Percentiles rank a stretch among this genome's conserved stretches.
These are phyloP conservation scores for Ammopiptanthus mongolicus DNA, from an alignment of 306 rosid genomes.

Conservation along the genomic window DNA sequence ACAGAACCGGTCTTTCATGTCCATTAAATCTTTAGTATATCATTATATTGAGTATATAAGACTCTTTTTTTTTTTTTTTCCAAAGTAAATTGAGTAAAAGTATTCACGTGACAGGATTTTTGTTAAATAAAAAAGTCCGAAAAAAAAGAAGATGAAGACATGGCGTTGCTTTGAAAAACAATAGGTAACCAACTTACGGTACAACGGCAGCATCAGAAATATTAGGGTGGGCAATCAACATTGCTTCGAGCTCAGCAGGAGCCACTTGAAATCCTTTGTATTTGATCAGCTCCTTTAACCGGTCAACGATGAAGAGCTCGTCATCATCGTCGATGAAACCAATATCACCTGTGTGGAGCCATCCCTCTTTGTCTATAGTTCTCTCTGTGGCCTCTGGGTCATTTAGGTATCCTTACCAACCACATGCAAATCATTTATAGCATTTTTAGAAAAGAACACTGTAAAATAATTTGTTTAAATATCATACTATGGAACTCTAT, in stretches of 20 bases:
- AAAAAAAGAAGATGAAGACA: background rate
- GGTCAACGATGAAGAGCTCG: slow-evolving; percentile 69
- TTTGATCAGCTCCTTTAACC: slow-evolving; percentile 77
- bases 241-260: slow-evolving; percentile 86
- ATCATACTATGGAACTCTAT: too few relatives aligned
- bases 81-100: too few relatives aligned
- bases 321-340: slow-evolving; percentile 65
- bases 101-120: too few relatives aligned
- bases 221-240: slow-evolving; percentile 56
- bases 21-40: too few relatives aligned
- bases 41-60: too few relatives aligned
- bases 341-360: slow-evolving; percentile 83
- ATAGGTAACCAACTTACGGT: slow-evolving; percentile 36
- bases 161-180: background rate
- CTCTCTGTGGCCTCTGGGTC: slow-evolving; percentile 65
- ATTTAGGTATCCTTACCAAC: slow-evolving; percentile 56
- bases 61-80: too few relatives aligned
- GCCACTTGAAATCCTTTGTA: slow-evolving; percentile 89
- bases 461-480: background rate
- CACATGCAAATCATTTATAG: background rate
- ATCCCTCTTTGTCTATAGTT: slow-evolving; percentile 65
- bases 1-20: background rate
- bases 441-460: too few relatives aligned
- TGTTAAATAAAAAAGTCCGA: too few relatives aligned
- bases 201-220: slow-evolving; percentile 79